These are phyloP conservation scores for Cryptococcus sp. DNA, from an alignment of 1,284 basidiomycete species.

Conservation along the genomic window DNA sequence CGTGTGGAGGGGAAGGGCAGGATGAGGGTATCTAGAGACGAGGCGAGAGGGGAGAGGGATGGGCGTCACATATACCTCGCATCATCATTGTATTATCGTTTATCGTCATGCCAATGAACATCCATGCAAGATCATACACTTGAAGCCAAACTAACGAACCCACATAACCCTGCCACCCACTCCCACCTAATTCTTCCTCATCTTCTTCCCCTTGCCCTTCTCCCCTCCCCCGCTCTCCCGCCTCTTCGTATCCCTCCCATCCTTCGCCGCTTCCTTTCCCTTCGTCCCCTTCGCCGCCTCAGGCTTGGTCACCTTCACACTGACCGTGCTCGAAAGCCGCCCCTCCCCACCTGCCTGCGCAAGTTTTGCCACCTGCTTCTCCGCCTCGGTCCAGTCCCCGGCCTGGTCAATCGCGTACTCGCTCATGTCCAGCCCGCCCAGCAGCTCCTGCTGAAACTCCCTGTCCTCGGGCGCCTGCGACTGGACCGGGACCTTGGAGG, in stretches of 20 bases:
- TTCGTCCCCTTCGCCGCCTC: conserved; percentile 52
- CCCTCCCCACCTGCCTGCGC: conserved; percentile 49
- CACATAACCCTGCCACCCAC: background rate
- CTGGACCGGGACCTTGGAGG: conserved; percentile 45
- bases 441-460: conserved; percentile 68
- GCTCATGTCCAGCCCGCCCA: conserved; percentile 76
- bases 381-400: conserved; percentile 69
- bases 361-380: conserved; percentile 63
- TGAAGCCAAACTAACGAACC: background rate
- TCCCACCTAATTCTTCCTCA: background rate
- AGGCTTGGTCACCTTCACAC: conserved; percentile 60
- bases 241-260: conserved; percentile 22
- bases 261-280: conserved; percentile 51
- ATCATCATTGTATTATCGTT: background rate
- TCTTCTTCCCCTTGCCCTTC: conserved; percentile 5
- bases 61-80: background rate
- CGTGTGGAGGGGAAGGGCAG: too few species aligned
- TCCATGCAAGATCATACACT: background rate
- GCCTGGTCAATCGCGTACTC: conserved; percentile 76
- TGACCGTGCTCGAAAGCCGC: conserved; percentile 66
- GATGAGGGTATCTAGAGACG: too few species aligned
- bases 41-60: too few species aligned
- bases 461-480: conserved; percentile 15
- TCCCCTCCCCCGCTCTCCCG: conserved; percentile 38
- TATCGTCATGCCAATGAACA: background rate